Conservation (phyloP, 2,329 filamentous ascomycete genomes). For the Onygena corvina region DNA sequence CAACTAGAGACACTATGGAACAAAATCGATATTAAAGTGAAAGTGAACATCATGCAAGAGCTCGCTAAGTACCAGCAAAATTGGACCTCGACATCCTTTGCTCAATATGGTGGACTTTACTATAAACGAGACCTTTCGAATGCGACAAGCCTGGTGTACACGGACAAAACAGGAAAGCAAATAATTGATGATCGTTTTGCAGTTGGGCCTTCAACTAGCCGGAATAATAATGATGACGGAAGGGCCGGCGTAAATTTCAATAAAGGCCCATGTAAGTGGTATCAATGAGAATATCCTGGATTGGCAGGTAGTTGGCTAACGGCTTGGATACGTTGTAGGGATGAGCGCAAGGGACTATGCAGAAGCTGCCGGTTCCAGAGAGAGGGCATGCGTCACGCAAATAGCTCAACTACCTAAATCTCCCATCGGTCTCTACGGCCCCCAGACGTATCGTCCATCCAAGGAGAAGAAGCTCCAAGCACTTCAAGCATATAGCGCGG, state of each 20-base stretch:
- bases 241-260: slow-evolving; percentile 16
- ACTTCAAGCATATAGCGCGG: slow-evolving; percentile 25
- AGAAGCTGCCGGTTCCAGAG: slow-evolving; percentile 22
- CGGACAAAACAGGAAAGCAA: slow-evolving; percentile 16
- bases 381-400: slow-evolving; percentile 26
- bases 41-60: slow-evolving; percentile 16
- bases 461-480: slow-evolving; percentile 22
- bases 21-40: slow-evolving; percentile 13
- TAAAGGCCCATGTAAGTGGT: slow-evolving; percentile 19
- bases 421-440: slow-evolving; percentile 19
- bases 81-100: slow-evolving; percentile 18
- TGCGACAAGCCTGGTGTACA: slow-evolving; percentile 16
- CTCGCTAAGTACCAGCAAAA: slow-evolving; percentile 18
- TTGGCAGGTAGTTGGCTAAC: slow-evolving; percentile 14
- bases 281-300: slow-evolving; percentile 10
- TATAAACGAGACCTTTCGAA: slow-evolving; percentile 17
- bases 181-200: slow-evolving; percentile 17
- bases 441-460: slow-evolving; percentile 23
- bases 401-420: slow-evolving; percentile 16
- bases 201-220: slow-evolving; percentile 18
- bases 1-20: slow-evolving; percentile 16
- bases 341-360: slow-evolving; percentile 24
- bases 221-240: slow-evolving; percentile 19
- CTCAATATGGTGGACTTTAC: slow-evolving; percentile 18
- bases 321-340: slow-evolving; percentile 20